Percentiles rank a stretch among this genome's conserved stretches.
Conservation (phyloP, 139 green algal species). For the Chlorella sp. region DNA sequence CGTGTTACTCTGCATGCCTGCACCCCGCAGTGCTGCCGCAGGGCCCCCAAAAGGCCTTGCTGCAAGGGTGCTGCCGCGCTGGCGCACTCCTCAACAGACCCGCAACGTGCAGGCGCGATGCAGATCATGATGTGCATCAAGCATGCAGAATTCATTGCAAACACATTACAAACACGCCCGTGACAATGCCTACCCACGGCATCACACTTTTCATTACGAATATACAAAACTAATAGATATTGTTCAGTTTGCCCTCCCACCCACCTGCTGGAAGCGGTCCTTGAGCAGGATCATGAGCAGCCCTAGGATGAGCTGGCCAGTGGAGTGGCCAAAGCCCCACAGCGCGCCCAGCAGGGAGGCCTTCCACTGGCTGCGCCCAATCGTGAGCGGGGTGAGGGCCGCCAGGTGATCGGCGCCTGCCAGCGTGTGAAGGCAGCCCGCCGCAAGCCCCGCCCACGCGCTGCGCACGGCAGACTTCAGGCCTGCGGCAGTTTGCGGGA, state of each 20-base stretch:
- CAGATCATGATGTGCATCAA: not conserved
- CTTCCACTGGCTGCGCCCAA: slow-evolving; percentile 80
- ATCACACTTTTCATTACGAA: too few species aligned
- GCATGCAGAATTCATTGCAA: too few species aligned
- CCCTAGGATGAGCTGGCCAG: slow-evolving; percentile 96
- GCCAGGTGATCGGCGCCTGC: slow-evolving; percentile 97
- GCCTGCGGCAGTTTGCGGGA: not conserved
- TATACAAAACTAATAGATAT: too few species aligned
- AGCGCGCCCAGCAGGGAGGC: slow-evolving; percentile 91
- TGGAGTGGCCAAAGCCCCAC: slow-evolving; percentile 97
- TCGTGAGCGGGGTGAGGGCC: slow-evolving; percentile 93
- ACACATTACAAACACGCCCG: too few species aligned
- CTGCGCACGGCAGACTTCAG: slow-evolving; percentile 42
- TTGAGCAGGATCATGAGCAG: slow-evolving; percentile 89
- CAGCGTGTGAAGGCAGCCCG: slow-evolving; percentile 95
- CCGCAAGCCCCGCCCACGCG: slow-evolving; percentile 88
- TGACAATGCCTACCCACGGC: not conserved
- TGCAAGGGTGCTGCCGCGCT: not conserved
- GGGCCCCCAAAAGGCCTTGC: not conserved
- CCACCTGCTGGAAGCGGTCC: slow-evolving; percentile 54
- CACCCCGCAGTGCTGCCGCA: not conserved
- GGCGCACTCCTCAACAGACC: too few species aligned
- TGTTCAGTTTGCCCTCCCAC: too few species aligned
- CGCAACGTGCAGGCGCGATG: not conserved
- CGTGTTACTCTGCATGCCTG: not conserved